Evolutionary conservation across 2,329 filamentous ascomycete genomes (phyloP).

Genomic region (Colletotrichum scovillei): DNA sequence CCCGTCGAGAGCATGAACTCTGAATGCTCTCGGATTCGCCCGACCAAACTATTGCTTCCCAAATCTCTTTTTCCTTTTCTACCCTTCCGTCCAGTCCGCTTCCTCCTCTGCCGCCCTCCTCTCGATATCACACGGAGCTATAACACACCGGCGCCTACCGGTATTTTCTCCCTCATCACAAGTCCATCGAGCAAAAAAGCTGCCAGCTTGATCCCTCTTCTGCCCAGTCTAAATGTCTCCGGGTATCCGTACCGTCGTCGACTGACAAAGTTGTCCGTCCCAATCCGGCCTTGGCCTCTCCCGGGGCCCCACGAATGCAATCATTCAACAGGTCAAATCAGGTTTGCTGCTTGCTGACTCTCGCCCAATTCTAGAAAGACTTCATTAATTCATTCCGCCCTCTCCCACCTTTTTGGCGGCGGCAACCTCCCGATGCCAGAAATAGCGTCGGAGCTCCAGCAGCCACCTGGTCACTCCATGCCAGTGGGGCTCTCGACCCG

Average conservation of each 20-base stretch:
- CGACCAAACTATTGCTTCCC: background rate
- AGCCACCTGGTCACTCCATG: background rate
- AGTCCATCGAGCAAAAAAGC: background rate
- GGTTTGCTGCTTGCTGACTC: background rate
- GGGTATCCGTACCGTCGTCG: background rate
- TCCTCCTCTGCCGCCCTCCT: background rate
- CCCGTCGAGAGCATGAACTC: background rate
- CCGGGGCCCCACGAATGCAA: slow-evolving; percentile 9
- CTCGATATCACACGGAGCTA: background rate
- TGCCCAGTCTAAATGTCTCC: background rate
- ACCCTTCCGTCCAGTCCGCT: background rate
- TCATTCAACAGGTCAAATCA: slow-evolving; percentile 17
- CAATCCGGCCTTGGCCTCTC: slow-evolving; percentile 3
- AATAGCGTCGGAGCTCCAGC: slow-evolving; percentile 24
- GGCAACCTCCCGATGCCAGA: slow-evolving; percentile 28
- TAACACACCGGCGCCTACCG: background rate
- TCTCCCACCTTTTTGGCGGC: slow-evolving; percentile 17
- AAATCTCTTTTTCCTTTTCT: slow-evolving; percentile 8
- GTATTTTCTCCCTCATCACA: background rate
- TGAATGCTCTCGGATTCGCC: background rate
- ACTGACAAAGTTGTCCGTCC: slow-evolving; percentile 3
- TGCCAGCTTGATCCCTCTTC: background rate
- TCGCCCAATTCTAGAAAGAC: slow-evolving; percentile 19
- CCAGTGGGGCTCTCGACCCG: slow-evolving; percentile 12
- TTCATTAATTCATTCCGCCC: background rate